A percentile compares a stretch with the other conserved stretches of the same genome.
phyloP scores from a whole-genome alignment of 495 filamentous ascomycete species.

The Xylaria cubensis region DNA sequence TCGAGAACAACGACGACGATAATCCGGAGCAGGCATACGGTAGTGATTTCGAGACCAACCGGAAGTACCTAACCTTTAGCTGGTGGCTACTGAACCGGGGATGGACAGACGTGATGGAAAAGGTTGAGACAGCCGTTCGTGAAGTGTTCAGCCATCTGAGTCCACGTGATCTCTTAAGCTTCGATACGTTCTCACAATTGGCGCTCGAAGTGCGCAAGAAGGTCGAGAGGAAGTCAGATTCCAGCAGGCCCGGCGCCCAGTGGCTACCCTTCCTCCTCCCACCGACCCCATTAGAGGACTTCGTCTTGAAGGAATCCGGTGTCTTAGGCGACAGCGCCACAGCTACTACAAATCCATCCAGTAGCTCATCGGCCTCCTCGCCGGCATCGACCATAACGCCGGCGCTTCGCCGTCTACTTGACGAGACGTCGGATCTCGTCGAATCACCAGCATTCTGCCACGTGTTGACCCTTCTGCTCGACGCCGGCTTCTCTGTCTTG shows the following conservation, averaged over 20 bases:
- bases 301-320: conserved; percentile 83
- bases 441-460: conserved; percentile 89
- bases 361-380: conserved; percentile 35
- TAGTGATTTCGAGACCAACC: conserved; percentile 91
- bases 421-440: conserved; percentile 94
- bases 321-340: conserved; percentile 63
- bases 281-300: conserved; percentile 73
- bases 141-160: conserved; percentile 85
- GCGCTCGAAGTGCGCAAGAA: conserved; percentile 78
- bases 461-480: conserved; percentile 83
- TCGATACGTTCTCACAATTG: conserved; percentile 78
- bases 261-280: conserved; percentile 92
- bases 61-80: conserved; percentile 91
- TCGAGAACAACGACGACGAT: conserved; percentile 90
- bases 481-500: conserved; percentile 82
- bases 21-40: conserved; percentile 79
- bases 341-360: conserved; percentile 29
- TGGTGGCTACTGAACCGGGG: conserved; percentile 98
- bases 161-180: conserved; percentile 84
- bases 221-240: conserved; percentile 78
- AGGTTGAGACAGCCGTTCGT: conserved; percentile 79
- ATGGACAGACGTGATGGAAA: conserved; percentile 79
- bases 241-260: conserved; percentile 63
- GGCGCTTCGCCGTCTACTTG: conserved; percentile 82
- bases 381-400: conserved; percentile 47